phyloP scores from a whole-genome alignment of 1,139 yeast species.

The Hanseniaspora gamundiae region DNA sequence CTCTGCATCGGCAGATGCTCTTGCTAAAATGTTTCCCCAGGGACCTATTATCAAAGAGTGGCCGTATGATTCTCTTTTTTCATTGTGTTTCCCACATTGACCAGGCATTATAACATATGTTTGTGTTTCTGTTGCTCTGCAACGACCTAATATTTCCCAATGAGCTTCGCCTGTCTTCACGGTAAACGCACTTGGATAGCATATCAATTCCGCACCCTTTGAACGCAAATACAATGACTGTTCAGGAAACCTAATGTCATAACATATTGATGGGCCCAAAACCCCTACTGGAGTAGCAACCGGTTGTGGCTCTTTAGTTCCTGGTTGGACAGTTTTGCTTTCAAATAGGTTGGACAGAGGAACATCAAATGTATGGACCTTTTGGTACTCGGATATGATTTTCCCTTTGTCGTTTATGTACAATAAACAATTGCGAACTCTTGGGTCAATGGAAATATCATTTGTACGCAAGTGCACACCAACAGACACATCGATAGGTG shows the following conservation, averaged over 20 bases:
- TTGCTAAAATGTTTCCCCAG: constrained; percentile 72
- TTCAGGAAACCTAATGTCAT: constrained; percentile 85
- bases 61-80: constrained; percentile 59
- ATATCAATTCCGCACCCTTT: constrained; percentile 64
- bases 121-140: constrained; percentile 84
- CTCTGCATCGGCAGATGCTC: constrained; percentile 35
- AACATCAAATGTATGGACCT: constrained; percentile 82
- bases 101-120: constrained; percentile 85
- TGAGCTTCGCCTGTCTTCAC: constrained; percentile 84
- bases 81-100: constrained; percentile 68
- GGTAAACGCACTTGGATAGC: constrained; percentile 89
- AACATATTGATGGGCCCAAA: constrained; percentile 68
- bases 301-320: constrained; percentile 42
- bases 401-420: constrained; percentile 60
- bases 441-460: constrained; percentile 14
- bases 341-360: constrained; percentile 66
- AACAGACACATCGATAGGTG: constrained; percentile 39
- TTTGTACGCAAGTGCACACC: constrained; percentile 73
- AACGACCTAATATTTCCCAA: constrained; percentile 69
- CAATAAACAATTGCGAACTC: constrained; percentile 59
- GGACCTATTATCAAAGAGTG: constrained; percentile 81
- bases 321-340: constrained; percentile 74
- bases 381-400: constrained; percentile 59
- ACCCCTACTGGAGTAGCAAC: constrained; percentile 49
- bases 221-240: constrained; percentile 51